Base-by-base conservation (phyloP, 305 asterid species). In the Rubia peregrina region DNA sequence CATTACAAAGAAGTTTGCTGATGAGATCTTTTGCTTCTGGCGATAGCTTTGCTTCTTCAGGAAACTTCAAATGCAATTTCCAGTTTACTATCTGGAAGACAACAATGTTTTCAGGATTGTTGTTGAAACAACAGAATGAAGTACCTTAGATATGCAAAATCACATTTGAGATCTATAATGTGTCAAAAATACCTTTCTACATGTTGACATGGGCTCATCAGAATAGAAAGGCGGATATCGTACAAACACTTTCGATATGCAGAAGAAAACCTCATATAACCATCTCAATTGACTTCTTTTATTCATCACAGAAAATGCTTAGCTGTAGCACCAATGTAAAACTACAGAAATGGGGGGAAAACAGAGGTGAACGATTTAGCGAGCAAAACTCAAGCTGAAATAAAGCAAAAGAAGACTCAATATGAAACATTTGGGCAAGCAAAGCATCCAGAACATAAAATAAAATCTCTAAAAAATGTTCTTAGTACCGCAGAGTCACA, bases 191-290 rank as follows among this genome's bases (percentile, higher is more conserved):
- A 91, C 98, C 98, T 91, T 91, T 79, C 98, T 78, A 82, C 98
- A 92, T 24, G 96, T 92, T 43, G 98, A 85, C 98, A 92, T 92
- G 64, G 97, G 96, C 73, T 91, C 97, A 75, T 91, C 97, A 53
- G 97, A 88, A 75, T 92, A 92, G 84, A 92, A 92, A 76, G 98
- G 98, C 40, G 98, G 98, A 77, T 92, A 92, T 56, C 96, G 96
- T 61, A 92, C 96, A 57, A 92, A 92, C 98, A 89, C 90, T 85
- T 92, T n/a, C n/a, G n/a, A n/a, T n/a, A n/a, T n/a, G n/a, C n/a
- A n/a, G n/a, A n/a, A n/a, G n/a, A n/a, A n/a, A n/a, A n/a, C n/a
- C n/a, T n/a, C n/a, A n/a, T n/a, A n/a, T n/a, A n/a, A n/a, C n/a
- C n/a, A n/a, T n/a, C n/a, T n/a, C n/a, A n/a, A n/a, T n/a, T n/a